Evolutionary conservation across 106 monocot genomes (phyloP), one percentile per base, ranked within the genome.

Genomic region (Xerophyta viscosa): DNA sequence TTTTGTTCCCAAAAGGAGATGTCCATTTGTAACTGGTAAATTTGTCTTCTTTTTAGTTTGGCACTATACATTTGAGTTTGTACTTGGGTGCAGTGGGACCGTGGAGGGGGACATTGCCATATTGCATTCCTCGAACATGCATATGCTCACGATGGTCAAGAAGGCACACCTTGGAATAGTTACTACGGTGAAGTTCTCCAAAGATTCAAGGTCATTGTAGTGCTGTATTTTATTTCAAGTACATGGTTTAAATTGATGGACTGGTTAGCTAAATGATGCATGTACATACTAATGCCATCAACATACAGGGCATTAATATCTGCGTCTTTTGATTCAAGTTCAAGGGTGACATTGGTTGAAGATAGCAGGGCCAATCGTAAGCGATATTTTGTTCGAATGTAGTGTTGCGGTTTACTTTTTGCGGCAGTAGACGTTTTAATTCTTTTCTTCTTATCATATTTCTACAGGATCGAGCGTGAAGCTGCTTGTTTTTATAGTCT

Each of bases 31-130:
- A n/a, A n/a, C n/a, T n/a, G n/a, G n/a, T n/a, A n/a, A n/a, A n/a
- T n/a, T n/a, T n/a, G n/a, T n/a, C n/a, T n/a, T n/a, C n/a, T n/a
- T n/a, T n/a, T n/a, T n/a, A n/a, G n/a, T n/a, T n/a, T n/a, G n/a
- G n/a, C n/a, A n/a, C n/a, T n/a, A n/a, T n/a, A n/a, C n/a, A n/a
- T n/a, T n/a, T n/a, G n/a, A n/a, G n/a, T n/a, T n/a, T n/a, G n/a
- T n/a, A n/a, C n/a, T n/a, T n/a, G n/a, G n/a, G n/a, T n/a, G n/a
- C 65, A 91, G 91, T 27, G 91, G 91, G 20, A 86, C 85, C 20
- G 57, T 70, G 23, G 91, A 91, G 66, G 91, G 91, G 39, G 60
- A 75, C 31, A 58, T 86, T 54, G 26, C 61, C 27, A 58, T 86
- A 2, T 2, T 74, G 10, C 52, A 47, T 41, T 73, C 76, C 21